Evolutionary conservation across 257 asterid species (phyloP).

Genomic region (Knoxia roxburghii): DNA sequence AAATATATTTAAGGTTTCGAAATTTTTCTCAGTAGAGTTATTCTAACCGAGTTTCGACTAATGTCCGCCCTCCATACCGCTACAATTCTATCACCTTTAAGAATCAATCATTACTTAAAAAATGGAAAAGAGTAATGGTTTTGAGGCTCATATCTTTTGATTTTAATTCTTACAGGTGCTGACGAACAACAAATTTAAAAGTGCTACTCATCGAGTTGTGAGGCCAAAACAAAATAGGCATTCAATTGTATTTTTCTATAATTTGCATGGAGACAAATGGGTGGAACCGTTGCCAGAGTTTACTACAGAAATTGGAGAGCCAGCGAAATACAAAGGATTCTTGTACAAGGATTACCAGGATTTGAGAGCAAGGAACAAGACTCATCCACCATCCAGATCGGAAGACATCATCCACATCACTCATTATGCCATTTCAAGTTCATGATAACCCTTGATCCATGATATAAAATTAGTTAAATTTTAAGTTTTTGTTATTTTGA

Average conservation of each 20-base stretch:
- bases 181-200: conserved; percentile 31
- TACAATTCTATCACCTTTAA: too few species aligned
- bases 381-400: conserved; percentile 32
- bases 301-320: conserved; percentile 25
- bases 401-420: conserved; percentile 18
- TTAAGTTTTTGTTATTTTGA: too few species aligned
- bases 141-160: too few species aligned
- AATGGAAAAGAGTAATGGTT: too few species aligned
- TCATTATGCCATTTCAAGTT: neutral
- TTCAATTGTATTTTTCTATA: conserved; percentile 34
- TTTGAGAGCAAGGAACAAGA: conserved; percentile 31
- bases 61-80: too few species aligned
- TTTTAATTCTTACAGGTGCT: neutral
- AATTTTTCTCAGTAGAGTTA: too few species aligned
- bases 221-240: conserved; percentile 27
- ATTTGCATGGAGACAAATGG: conserved; percentile 33
- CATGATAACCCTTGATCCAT: too few species aligned
- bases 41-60: too few species aligned
- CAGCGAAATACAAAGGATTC: conserved; percentile 37
- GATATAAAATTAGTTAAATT: too few species aligned
- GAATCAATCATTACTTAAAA: too few species aligned
- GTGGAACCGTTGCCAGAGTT: conserved; percentile 39
- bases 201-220: conserved; percentile 45
- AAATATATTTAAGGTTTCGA: too few species aligned
- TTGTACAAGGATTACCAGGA: conserved; percentile 24